Base-by-base conservation (phyloP, 371 early-diverging fungal genomes). In the Batrachochytrium dendrobatidis region DNA sequence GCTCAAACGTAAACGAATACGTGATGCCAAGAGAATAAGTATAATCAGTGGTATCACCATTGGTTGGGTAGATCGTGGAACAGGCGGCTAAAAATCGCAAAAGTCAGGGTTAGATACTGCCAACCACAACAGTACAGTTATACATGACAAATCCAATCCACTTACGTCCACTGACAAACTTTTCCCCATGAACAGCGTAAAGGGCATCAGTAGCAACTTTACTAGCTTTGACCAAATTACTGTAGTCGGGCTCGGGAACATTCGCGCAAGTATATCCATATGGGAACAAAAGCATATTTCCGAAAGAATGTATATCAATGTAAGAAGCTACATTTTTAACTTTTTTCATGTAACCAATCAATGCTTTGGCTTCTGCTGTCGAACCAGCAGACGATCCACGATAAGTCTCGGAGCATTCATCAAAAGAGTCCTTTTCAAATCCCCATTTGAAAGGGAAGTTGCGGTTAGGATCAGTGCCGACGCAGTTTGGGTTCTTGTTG, bases 261-360 rank as follows among this genome's bases (percentile, higher is more conserved):
- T 12, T 3, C 7, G 25, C 51, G 53, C 53, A 53, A 22, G 30
- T n/a, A n/a, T 30, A 18, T 3, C 53, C 58, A 25, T 18, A 48
- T 3, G 63, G 63, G 54, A 31, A 63, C 58, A 65, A 53, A 61
- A 55, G 59, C 28, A 61, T 61, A 54, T 65, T 61, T 33, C 30
- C 28, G 35, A 50, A 64, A 22, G 49, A 25, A 55, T 83, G 84
- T 33, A 82, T 67, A 56, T 82, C 82, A 32, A 77, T 73, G 58
- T 71, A 82, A 1, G 58, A 30, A 51, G 35, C 46, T 5, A 59
- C 55, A 26, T 61, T 60, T 15, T 51, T 44, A 44, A 62, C 58
- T 15, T 52, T 58, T 24, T 39, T 29, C 25, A 79, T 62, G 62
- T 67, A 81, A 44, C 69, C 65, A 2, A 73, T 54, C 29, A 82